Conservation (phyloP, 345 rosid species). For the Sonneratia caseolaris region DNA sequence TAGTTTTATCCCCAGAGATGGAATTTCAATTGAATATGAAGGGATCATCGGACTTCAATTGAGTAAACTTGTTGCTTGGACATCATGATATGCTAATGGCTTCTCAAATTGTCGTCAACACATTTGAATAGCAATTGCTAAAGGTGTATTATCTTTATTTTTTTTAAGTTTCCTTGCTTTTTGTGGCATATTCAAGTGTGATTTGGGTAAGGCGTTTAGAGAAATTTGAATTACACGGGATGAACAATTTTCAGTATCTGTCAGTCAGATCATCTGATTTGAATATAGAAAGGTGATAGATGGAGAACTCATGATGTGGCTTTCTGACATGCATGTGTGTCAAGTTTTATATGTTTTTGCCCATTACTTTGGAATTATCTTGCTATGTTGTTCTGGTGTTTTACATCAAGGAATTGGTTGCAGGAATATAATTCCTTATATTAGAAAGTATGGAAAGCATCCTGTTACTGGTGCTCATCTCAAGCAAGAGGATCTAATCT, state of each 20-base stretch:
- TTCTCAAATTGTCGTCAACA: not conserved
- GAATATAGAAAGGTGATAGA: not conserved
- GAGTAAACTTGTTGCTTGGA: not conserved
- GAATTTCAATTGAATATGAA: not conserved
- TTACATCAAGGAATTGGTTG: slow-evolving; percentile 12
- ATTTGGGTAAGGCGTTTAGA: not conserved
- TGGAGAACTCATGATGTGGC: not conserved
- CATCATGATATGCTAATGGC: not conserved
- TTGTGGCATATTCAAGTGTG: not conserved
- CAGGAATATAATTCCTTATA: slow-evolving; percentile 75
- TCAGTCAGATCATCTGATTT: not conserved
- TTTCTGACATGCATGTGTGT: slow-evolving; percentile 1
- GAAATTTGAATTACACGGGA: not conserved
- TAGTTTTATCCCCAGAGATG: not conserved
- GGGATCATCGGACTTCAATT: not conserved
- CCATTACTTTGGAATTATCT: not conserved
- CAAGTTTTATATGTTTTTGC: slow-evolving; percentile 3
- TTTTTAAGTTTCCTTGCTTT: not conserved
- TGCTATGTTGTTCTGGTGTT: not conserved
- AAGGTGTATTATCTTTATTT: not conserved
- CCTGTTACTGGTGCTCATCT: slow-evolving; percentile 73
- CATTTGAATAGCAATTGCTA: not conserved
- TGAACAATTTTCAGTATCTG: not conserved
- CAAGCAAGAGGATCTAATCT: slow-evolving; percentile 64
- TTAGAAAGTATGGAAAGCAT: slow-evolving; percentile 72